Evolutionary conservation across 768 basidiomycete species (phyloP), one percentile per base, ranked within the genome.

Genomic region (Tubosaeta sp.): DNA sequence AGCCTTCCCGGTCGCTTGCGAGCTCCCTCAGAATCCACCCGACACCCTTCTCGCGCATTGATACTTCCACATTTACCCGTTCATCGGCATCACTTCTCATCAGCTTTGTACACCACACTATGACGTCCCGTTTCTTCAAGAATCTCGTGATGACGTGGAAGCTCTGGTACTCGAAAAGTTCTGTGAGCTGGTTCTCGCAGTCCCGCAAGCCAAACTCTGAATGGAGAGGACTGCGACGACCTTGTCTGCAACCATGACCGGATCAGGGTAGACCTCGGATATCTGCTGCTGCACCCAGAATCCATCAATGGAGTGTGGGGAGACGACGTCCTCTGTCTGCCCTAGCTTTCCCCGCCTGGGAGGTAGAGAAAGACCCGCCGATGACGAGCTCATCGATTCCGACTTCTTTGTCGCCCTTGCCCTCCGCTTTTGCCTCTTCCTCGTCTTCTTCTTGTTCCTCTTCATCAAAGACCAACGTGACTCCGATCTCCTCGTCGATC

Each of bases 201-300:
- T 97, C 95, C 45, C 95, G 89, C 31, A 90, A 76, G 68, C 80
- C 83, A 10, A 88, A 86, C 63, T 95, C 94, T 2, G 92, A 93
- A 92, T 83, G 49, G 81, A 80, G 48, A 98, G 83, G 1, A 95
- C 93, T 11, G 85, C 73, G 1, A 86, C 74, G 0, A 97, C 90
- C 62, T 98, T 95, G 71, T 92, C 89, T 51, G 93, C 87, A 3
- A 93, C 90, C 14, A 92, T 97, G 62, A 93, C 87, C 2, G 97
- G 91, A 65, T 99, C 97, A 6, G 95, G 81, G 64, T 97, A 97
- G 13, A 93, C 78, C 64, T 91, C 85, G 0, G 89, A 83, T 46
- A 98, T 85, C 53, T 95, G 88, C 1, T 95, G 86, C 65, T 99
- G 97, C 0, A 99, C 91, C 95, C 95, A 99, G 83, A 98, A 98